Base-by-base conservation (phyloP, 2,329 filamentous ascomycete genomes). In the Aspergillus texensis region DNA sequence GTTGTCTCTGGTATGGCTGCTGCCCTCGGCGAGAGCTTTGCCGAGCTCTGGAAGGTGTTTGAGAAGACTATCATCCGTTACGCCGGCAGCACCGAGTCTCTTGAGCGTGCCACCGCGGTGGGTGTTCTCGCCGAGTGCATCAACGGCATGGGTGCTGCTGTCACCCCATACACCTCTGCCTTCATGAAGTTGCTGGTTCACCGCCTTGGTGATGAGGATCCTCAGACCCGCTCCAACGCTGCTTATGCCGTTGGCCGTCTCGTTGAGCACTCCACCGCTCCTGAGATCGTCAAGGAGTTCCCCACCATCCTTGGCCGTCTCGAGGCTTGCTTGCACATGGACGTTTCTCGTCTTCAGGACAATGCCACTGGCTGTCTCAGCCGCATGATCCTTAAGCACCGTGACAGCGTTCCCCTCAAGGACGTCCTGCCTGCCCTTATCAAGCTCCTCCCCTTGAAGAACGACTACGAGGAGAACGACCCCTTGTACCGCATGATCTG, bases 391-490 rank as follows among this genome's bases (percentile, higher is more conserved):
- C 87, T 92, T 76, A 91, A 91, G 73, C 90, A 96, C 79, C 90
- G 91, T n/a, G 89, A 94, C 70, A 87, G 87, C 70, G 89, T 96
- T 11, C 93, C 94, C 21, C 85, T 96, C 59, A 81, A 85, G 45
- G 89, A 97, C 64, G 92, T 96, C 24, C 86, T 99, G 1, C 94
- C 94, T 30, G 88, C 88, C 1, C 81, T 98, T 32, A 86, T 96
- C 62, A 86, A 87, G 65, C 86, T 94, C 32, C 86, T 98, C 43
- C 95, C 95, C 11, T 84, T 98, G 66, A 92, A 91, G 78, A 94
- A 97, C 76, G 95, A 98, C 78, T 98, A 88, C 72, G 93, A 97
- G 80, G 95, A 98, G 86, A 98, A 99, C 81, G 92, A 92, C 72
- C 93, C 95, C 10, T 89, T 98, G 64, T 99, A 91, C 81, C 87